These are phyloP conservation scores for Zygnema cylindricum DNA, from an alignment of 139 green algal species.

Conservation along the genomic window DNA sequence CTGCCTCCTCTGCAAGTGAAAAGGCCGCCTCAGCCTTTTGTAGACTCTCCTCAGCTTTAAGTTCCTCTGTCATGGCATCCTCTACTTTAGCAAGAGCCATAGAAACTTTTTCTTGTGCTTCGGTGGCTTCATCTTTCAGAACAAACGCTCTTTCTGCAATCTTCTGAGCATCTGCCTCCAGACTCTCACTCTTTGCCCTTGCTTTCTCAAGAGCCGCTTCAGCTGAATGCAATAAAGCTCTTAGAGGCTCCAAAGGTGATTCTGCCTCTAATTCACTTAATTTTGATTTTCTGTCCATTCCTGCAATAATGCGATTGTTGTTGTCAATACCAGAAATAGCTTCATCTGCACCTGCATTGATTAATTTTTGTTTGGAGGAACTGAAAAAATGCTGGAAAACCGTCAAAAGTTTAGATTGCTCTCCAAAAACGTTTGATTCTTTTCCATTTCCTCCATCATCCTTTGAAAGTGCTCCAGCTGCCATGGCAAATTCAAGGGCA, in stretches of 20 bases:
- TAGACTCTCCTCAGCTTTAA: slow-evolving; percentile 13
- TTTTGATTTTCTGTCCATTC: too few species aligned
- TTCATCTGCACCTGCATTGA: background rate
- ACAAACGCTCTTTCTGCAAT: slow-evolving; percentile 47
- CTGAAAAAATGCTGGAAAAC: background rate
- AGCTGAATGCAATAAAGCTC: background rate
- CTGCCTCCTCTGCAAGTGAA: background rate
- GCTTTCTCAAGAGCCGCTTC: slow-evolving; percentile 42
- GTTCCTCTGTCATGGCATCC: background rate
- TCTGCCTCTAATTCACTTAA: background rate
- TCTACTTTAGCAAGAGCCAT: slow-evolving; percentile 17
- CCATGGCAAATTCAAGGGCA: background rate
- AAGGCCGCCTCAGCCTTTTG: background rate
- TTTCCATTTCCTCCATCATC: background rate
- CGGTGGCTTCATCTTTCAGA: slow-evolving; percentile 28
- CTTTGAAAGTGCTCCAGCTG: background rate
- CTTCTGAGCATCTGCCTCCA: slow-evolving; percentile 44
- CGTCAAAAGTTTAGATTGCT: background rate
- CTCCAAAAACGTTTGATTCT: background rate
- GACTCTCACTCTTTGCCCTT: background rate
- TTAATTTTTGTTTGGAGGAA: background rate
- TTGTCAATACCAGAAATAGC: background rate
- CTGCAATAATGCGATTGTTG: background rate
- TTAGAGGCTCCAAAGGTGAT: background rate
- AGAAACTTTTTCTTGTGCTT: slow-evolving; percentile 3